Percentiles rank a stretch among this genome's conserved stretches.
phyloP scores from a whole-genome alignment of 1,284 basidiomycete genomes.

The Neonothopanus nambi region DNA sequence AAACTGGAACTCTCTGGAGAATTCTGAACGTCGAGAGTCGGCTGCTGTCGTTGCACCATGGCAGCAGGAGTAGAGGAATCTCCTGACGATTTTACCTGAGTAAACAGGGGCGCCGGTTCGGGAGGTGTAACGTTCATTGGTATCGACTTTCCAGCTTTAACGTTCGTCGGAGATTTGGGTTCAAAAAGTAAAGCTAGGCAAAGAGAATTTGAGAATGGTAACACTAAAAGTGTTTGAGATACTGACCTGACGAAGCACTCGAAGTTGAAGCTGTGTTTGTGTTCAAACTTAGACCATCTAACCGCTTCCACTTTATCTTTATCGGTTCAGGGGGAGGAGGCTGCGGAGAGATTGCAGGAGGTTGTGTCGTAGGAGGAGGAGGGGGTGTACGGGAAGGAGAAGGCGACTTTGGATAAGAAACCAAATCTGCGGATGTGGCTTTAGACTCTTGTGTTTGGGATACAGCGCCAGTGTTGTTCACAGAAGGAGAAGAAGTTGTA shows the following conservation, averaged over 20 bases:
- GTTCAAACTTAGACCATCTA: not conserved
- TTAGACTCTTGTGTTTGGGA: constrained; percentile 11
- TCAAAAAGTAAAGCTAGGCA: not conserved
- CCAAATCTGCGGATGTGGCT: constrained; percentile 30
- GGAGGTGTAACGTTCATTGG: too few species aligned
- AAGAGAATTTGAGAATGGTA: not conserved
- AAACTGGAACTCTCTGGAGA: too few species aligned
- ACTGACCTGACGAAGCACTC: not conserved
- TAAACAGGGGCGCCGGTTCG: too few species aligned
- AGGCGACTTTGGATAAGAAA: constrained; percentile 35
- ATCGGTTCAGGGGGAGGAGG: not conserved
- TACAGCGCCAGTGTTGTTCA: constrained; percentile 18
- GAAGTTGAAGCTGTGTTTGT: not conserved
- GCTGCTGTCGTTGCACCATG: too few species aligned
- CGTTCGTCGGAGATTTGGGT: not conserved
- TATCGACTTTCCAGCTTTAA: not conserved
- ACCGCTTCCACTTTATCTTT: constrained; percentile 12
- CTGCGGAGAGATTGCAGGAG: not conserved
- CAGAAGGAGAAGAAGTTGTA: constrained; percentile 15
- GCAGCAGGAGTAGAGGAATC: too few species aligned
- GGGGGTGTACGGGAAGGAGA: constrained; percentile 18
- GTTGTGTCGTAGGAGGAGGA: constrained; percentile 5
- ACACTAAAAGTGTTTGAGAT: not conserved
- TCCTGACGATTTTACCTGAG: not conserved
- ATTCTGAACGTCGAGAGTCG: too few species aligned